These are phyloP conservation scores for Cryphonectria carpinicola DNA, from an alignment of 2,329 filamentous ascomycete genomes.

Conservation along the genomic window DNA sequence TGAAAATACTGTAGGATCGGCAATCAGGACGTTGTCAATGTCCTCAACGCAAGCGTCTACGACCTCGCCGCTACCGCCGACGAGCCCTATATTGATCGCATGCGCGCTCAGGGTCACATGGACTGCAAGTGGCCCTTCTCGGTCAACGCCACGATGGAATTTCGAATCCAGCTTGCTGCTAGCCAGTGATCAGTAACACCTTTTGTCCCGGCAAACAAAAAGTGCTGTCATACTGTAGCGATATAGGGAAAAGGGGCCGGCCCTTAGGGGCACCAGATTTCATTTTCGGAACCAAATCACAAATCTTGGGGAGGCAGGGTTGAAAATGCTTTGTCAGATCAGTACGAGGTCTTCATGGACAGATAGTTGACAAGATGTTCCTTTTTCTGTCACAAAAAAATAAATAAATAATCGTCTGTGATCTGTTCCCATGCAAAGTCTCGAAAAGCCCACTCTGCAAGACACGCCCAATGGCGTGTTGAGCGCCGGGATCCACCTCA, in stretches of 20 bases:
- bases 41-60: conserved; percentile 18
- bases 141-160: conserved; percentile 8
- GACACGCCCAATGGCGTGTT: not conserved
- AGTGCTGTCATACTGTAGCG: not conserved
- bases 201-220: not conserved
- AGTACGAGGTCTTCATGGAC: not conserved
- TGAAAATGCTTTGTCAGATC: not conserved
- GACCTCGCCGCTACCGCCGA: conserved; percentile 3
- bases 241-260: not conserved
- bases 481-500: not conserved
- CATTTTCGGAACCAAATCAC: not conserved
- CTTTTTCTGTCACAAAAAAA: not conserved
- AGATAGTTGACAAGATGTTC: not conserved
- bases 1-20: conserved; percentile 4
- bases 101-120: conserved; percentile 20
- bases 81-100: conserved; percentile 15
- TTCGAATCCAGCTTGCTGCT: conserved; percentile 11
- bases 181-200: not conserved
- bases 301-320: not conserved
- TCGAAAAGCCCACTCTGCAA: not conserved
- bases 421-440: not conserved
- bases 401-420: not conserved
- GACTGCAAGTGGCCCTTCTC: conserved; percentile 11
- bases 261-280: not conserved
- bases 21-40: conserved; percentile 18